A percentile compares a stretch with the other conserved stretches of the same genome.
Evolutionary conservation across 208 protist species (phyloP).

Genomic region (Trichomonas gallinae): DNA sequence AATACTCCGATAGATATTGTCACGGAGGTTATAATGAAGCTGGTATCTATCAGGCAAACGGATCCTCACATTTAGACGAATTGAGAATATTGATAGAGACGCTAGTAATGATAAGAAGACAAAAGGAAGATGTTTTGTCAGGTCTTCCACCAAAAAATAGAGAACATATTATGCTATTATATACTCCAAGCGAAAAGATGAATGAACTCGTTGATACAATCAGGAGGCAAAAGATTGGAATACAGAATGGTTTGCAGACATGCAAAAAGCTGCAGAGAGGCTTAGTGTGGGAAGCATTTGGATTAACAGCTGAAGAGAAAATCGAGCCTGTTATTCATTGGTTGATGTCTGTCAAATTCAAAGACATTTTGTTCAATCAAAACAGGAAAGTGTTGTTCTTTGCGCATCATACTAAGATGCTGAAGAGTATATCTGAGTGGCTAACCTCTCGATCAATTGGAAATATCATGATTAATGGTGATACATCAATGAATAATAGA

Average conservation of each 20-base stretch:
- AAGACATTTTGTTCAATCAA: background rate
- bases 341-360: background rate
- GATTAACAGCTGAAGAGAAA: background rate
- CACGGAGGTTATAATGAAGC: background rate
- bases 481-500: background rate
- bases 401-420: background rate
- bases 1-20: constrained; percentile 32
- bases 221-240: background rate
- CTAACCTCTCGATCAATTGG: background rate
- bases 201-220: background rate
- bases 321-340: background rate
- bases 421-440: background rate
- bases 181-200: background rate
- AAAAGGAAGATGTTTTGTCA: constrained; percentile 39
- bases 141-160: constrained; percentile 31
- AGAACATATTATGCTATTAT: background rate
- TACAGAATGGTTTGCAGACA: background rate
- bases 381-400: background rate
- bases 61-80: constrained; percentile 28
- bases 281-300: background rate
- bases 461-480: background rate
- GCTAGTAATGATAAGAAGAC: constrained; percentile 30
- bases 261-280: background rate
- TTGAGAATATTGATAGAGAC: constrained; percentile 24
- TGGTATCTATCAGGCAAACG: background rate